Evolutionary conservation across 768 basidiomycete genomes (phyloP), one percentile per base, ranked within the genome.

Genomic region (Tulasnella sp.): DNA sequence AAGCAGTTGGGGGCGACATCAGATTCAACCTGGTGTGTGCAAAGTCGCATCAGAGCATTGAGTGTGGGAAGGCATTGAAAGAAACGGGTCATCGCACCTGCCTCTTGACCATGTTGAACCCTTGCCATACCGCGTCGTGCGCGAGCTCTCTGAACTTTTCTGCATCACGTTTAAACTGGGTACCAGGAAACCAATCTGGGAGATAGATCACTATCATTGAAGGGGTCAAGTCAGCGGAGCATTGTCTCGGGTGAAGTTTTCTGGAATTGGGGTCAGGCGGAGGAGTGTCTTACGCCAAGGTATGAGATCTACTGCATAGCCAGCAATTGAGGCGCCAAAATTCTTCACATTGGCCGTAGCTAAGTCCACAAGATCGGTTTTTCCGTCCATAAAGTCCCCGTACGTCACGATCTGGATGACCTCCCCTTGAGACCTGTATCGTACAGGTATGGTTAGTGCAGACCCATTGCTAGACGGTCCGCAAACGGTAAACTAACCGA

Each of bases 101-200:
- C 5, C 15, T 38, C 15, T 38, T 38, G 15, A 38, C 34, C 34
- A 38, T 38, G 34, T 15, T 15, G 15, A 38, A 38, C 34, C 7
- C 7, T 38, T 38, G 5, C 34, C 7, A 5, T 38, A 38, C 15
- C 7, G 34, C 15, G 34, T 38, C 34, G 34, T 38, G 34, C 34
- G 34, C 34, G 15, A 38, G 34, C 46, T 48, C 24, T 7, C 46
- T 48, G 19, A 19, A 48, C n/a, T 10, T 48, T 25, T 48, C n/a
- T 5, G 46, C 58, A 59, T 59, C 50, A 1, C 46, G 51, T 31
- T 66, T 55, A 48, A 65, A 64, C 15, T 30, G 25, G 5, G 64
- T 54, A 17, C 62, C 62, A 2, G 65, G 65, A 21, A 66, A 50
- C 65, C 65, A 66, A 9, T 58, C 53, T 15, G 65, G 65, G 5